phyloP scores from a whole-genome alignment of 202 grass and related monocot genomes.

The Carex arenaria region DNA sequence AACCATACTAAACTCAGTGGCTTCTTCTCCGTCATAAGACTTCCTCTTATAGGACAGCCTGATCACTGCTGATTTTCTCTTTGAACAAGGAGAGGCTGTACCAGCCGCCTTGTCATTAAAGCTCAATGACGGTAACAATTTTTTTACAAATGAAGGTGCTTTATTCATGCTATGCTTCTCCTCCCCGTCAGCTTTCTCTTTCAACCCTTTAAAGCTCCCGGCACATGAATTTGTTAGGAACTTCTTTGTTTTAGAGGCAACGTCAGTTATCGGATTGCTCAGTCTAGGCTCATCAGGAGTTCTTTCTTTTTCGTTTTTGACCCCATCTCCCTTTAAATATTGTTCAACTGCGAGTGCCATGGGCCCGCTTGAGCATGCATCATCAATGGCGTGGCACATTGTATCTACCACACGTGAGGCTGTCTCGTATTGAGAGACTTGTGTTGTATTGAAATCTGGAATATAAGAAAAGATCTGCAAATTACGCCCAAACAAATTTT shows the following conservation, averaged over 20 bases:
- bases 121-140: constrained; percentile 67
- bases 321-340: constrained; percentile 64
- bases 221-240: constrained; percentile 37
- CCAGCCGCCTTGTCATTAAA: constrained; percentile 62
- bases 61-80: constrained; percentile 73
- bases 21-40: constrained; percentile 50
- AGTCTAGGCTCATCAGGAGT: constrained; percentile 13
- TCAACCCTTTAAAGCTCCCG: constrained; percentile 44
- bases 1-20: constrained; percentile 50
- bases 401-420: constrained; percentile 46
- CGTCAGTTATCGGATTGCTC: background rate
- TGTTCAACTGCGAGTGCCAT: constrained; percentile 59
- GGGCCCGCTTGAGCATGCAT: constrained; percentile 38
- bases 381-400: constrained; percentile 41
- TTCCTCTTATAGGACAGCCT: constrained; percentile 84
- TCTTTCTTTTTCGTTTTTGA: constrained; percentile 22
- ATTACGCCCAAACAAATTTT: background rate
- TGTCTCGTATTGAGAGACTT: constrained; percentile 41
- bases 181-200: constrained; percentile 43
- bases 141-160: constrained; percentile 42
- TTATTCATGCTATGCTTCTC: constrained; percentile 40
- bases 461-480: constrained; percentile 30
- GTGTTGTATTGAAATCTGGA: constrained; percentile 29
- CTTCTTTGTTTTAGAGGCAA: constrained; percentile 26
- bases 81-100: constrained; percentile 33